These are phyloP conservation scores for Aspergillus felis DNA, from an alignment of 2,329 filamentous ascomycete genomes.

Conservation along the genomic window DNA sequence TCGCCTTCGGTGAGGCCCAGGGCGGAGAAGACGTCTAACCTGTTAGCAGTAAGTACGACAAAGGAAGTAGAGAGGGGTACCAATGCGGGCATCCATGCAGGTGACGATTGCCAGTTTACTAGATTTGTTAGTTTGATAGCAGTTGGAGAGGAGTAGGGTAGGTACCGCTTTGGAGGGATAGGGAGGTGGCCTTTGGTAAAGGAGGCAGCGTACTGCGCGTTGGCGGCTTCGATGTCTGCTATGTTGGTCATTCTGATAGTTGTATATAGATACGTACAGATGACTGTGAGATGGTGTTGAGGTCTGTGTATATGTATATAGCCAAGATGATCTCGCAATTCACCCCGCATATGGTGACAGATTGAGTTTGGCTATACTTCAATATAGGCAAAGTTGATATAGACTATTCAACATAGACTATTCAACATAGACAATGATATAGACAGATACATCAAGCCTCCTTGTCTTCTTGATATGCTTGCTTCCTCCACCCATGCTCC, in stretches of 20 bases:
- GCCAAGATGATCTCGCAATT: too few relatives aligned
- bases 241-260: not conserved
- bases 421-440: not conserved
- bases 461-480: not conserved
- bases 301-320: not conserved
- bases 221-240: constrained; percentile 47
- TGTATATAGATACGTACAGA: too few relatives aligned
- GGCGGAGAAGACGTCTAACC: constrained; percentile 34
- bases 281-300: not conserved
- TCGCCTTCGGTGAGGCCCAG: constrained; percentile 71
- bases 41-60: too few relatives aligned
- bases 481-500: constrained; percentile 21
- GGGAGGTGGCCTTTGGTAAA: constrained; percentile 66
- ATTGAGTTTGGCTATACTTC: not conserved
- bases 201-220: constrained; percentile 52
- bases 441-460: not conserved
- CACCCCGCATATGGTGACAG: not conserved
- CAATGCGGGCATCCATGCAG: constrained; percentile 72
- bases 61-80: constrained; percentile 4
- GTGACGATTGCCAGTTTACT: constrained; percentile 51
- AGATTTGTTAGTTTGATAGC: not conserved
- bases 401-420: too few relatives aligned
- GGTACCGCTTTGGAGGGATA: constrained; percentile 62
- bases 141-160: constrained; percentile 4
- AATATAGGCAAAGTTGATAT: not conserved